A percentile compares a stretch with the other conserved stretches of the same genome.
Conservation (phyloP, 768 basidiomycete species). For the Vararia minispora region DNA sequence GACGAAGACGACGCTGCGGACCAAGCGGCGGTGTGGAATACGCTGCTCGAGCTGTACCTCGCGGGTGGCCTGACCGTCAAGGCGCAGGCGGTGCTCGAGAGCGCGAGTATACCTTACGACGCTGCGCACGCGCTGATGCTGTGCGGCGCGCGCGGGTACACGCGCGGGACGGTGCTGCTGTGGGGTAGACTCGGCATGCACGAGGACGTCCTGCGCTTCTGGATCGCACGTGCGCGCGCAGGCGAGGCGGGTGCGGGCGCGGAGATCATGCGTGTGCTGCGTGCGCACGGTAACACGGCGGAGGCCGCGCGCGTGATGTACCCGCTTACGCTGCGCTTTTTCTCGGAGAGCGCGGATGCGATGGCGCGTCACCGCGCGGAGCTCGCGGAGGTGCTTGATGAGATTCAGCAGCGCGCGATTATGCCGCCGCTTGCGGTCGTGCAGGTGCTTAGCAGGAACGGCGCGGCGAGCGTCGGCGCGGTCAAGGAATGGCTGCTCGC, state of each 20-base stretch:
- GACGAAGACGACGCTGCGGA: conserved; percentile 39
- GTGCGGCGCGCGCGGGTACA: conserved; percentile 78
- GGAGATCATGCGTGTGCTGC: conserved; percentile 64
- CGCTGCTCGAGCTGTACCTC: conserved; percentile 87
- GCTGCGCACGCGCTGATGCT: conserved; percentile 89
- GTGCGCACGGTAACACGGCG: conserved; percentile 65
- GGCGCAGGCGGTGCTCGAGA: conserved; percentile 61
- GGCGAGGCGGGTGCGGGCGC: conserved; percentile 27
- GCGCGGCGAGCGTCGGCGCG: conserved; percentile 82
- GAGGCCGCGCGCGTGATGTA: conserved; percentile 68
- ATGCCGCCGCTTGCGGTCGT: conserved; percentile 87
- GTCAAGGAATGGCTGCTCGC: conserved; percentile 85
- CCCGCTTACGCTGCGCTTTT: conserved; percentile 77
- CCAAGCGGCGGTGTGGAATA: conserved; percentile 90
- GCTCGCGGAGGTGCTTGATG: conserved; percentile 56
- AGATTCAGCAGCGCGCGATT: conserved; percentile 71
- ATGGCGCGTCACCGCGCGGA: conserved; percentile 63
- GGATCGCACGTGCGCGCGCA: conserved; percentile 62
- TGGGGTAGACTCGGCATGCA: conserved; percentile 97
- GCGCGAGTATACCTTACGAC: conserved; percentile 61
- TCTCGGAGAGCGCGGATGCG: conserved; percentile 72
- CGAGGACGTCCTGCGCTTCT: conserved; percentile 88
- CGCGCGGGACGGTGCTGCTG: conserved; percentile 73
- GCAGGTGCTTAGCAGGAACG: conserved; percentile 80
- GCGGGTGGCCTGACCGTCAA: conserved; percentile 44